Conservation (phyloP, 192 early-diverging fungal species). For the Coemansia sp. region DNA sequence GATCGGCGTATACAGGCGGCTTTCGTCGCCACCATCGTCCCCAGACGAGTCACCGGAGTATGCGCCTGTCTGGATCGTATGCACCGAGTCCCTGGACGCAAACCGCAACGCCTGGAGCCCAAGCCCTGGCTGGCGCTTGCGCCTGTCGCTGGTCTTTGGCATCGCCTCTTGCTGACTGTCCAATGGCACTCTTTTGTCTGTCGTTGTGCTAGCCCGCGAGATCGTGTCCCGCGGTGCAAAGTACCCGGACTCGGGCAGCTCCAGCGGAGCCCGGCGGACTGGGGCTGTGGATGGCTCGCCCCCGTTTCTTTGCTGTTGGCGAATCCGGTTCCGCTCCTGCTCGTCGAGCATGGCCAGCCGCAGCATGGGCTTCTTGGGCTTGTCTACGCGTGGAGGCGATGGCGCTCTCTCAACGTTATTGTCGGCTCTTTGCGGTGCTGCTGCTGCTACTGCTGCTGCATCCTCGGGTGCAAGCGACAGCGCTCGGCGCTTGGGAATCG, state of each 20-base stretch:
- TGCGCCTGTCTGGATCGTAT: constrained; percentile 26
- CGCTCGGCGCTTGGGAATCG: constrained; percentile 17
- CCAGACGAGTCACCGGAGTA: constrained; percentile 8
- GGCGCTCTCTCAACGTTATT: background rate
- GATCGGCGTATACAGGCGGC: constrained; percentile 25
- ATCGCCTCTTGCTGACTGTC: too few species aligned
- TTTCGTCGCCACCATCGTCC: background rate
- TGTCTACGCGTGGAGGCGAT: background rate
- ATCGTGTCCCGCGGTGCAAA: constrained; percentile 41
- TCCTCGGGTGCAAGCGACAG: constrained; percentile 15
- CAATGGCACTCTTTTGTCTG: background rate
- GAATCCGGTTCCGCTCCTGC: constrained; percentile 14
- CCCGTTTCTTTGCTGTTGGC: constrained; percentile 6
- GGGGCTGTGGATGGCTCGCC: constrained; percentile 35
- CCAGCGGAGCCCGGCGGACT: constrained; percentile 9
- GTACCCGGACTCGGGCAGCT: constrained; percentile 44
- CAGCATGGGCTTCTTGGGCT: constrained; percentile 21
- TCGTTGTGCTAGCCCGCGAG: constrained; percentile 14
- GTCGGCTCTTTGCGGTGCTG: background rate
- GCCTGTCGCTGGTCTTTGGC: background rate
- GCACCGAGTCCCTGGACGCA: constrained; percentile 42
- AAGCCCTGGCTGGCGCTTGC: background rate
- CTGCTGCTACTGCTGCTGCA: background rate
- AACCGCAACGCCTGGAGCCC: constrained; percentile 36
- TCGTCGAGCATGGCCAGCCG: constrained; percentile 46